A percentile compares a stretch with the other conserved stretches of the same genome.
Conservation (phyloP, 1,284 basidiomycete species). For the Melampsora medusae region DNA sequence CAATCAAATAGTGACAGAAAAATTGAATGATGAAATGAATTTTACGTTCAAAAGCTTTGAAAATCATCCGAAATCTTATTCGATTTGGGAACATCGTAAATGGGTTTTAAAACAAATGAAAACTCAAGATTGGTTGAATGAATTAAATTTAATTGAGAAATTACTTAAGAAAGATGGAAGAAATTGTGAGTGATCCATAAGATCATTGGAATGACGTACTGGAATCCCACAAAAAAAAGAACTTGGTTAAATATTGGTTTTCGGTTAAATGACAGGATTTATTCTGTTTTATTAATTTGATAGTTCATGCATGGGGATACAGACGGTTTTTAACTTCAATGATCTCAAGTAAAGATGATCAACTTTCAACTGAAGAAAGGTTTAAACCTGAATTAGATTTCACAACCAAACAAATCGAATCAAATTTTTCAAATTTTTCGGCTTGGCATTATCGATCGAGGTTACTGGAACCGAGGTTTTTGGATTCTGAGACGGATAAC, state of each 20-base stretch:
- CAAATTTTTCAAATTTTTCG: constrained; percentile 95
- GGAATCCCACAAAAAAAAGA: background rate
- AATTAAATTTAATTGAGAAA: constrained; percentile 79
- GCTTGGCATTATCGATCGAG: constrained; percentile 98
- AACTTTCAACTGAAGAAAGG: background rate
- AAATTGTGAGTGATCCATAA: constrained; percentile 68
- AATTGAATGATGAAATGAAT: constrained; percentile 66
- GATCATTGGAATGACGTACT: background rate
- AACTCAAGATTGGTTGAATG: constrained; percentile 75
- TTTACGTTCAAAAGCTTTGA: constrained; percentile 76
- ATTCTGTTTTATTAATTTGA: background rate
- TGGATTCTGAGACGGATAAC: constrained; percentile 61
- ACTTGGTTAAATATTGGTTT: background rate
- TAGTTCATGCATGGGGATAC: constrained; percentile 93
- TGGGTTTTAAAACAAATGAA: constrained; percentile 83
- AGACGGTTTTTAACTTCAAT: constrained; percentile 74
- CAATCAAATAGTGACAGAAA: background rate
- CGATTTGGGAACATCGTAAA: constrained; percentile 92
- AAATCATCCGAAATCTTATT: constrained; percentile 85
- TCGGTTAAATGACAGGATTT: too few relatives aligned
- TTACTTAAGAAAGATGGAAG: constrained; percentile 82
- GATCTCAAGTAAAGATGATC: constrained; percentile 58
- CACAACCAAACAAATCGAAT: constrained; percentile 84
- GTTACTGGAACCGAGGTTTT: constrained; percentile 70
- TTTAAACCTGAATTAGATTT: constrained; percentile 66